Percentiles rank a stretch among this genome's conserved stretches.
phyloP scores from a whole-genome alignment of 2,329 filamentous ascomycete genomes.

The Ilyonectria sp. region DNA sequence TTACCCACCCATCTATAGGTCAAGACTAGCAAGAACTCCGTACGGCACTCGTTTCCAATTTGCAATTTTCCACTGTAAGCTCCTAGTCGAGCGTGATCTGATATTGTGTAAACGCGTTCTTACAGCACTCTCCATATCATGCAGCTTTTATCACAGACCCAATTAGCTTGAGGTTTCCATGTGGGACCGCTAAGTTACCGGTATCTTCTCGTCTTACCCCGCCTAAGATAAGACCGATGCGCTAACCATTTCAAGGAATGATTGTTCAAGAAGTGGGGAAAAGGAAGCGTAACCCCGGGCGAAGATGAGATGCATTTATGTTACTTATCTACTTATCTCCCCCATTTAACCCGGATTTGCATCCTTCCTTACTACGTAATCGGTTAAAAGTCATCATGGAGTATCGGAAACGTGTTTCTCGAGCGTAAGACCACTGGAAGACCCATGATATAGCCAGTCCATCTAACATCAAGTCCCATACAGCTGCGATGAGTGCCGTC shows the following conservation, averaged over 20 bases:
- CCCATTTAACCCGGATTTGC: neutral
- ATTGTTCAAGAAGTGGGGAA: neutral
- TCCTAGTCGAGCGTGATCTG: too few relatives aligned
- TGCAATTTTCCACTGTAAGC: too few relatives aligned
- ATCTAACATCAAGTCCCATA: neutral
- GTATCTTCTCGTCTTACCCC: neutral
- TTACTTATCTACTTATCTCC: neutral
- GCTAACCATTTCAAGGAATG: neutral
- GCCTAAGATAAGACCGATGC: neutral
- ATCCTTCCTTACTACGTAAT: neutral
- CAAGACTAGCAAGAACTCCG: too few relatives aligned
- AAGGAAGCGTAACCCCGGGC: neutral
- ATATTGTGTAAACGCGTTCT: too few relatives aligned
- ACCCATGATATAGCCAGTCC: neutral
- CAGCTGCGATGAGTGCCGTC: slow-evolving; percentile 68
- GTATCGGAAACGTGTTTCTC: neutral
- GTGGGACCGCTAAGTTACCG: neutral
- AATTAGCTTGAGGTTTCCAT: too few relatives aligned
- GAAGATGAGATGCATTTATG: neutral
- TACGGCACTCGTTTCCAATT: too few relatives aligned
- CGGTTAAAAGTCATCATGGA: neutral
- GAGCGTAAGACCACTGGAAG: neutral
- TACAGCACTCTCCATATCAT: too few relatives aligned
- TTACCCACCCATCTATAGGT: too few relatives aligned
- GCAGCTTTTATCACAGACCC: too few relatives aligned